A percentile compares a stretch with the other conserved stretches of the same genome.
phyloP scores from a whole-genome alignment of 1,139 yeast species.

The Candida sojae region DNA sequence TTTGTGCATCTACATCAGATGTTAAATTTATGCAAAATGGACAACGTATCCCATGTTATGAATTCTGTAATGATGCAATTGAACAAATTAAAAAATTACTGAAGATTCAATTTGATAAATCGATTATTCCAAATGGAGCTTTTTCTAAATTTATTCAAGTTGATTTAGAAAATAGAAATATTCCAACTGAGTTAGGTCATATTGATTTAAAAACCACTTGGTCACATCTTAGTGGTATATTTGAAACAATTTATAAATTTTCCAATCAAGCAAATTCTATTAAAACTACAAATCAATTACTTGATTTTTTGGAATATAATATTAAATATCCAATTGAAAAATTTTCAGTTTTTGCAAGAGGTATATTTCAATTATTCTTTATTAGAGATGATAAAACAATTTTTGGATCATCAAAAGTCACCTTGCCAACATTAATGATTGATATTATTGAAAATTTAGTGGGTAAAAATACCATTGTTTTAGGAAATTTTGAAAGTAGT shows the following conservation, averaged over 20 bases:
- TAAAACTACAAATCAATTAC: conserved; percentile 33
- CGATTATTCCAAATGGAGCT: conserved; percentile 29
- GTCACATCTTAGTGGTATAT: conserved; percentile 33
- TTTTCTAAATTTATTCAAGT: conserved; percentile 54
- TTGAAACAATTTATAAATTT: conserved; percentile 30
- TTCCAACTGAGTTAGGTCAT: conserved; percentile 47
- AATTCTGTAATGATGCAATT: conserved; percentile 21
- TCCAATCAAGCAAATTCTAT: conserved; percentile 23
- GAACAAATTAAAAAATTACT: conserved; percentile 12
- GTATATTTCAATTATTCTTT: conserved; percentile 60
- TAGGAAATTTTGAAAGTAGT: conserved; percentile 25
- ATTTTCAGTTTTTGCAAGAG: conserved; percentile 58
- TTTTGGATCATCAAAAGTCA: conserved; percentile 29
- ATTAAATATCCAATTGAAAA: conserved; percentile 27
- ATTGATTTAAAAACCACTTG: conserved; percentile 27
- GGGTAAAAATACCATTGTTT: conserved; percentile 25
- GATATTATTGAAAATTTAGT: conserved; percentile 27
- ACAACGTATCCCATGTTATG: conserved; percentile 3
- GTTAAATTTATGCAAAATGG: conserved; percentile 9
- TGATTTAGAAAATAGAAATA: conserved; percentile 57
- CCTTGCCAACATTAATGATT: conserved; percentile 17
- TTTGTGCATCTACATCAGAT: conserved; percentile 1
- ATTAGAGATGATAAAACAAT: conserved; percentile 62
- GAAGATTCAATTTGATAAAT: conserved; percentile 7
- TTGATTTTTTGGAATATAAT: conserved; percentile 34